These are phyloP conservation scores for Pyrenophora seminiperda DNA, from an alignment of 2,329 filamentous ascomycete genomes.

Conservation along the genomic window DNA sequence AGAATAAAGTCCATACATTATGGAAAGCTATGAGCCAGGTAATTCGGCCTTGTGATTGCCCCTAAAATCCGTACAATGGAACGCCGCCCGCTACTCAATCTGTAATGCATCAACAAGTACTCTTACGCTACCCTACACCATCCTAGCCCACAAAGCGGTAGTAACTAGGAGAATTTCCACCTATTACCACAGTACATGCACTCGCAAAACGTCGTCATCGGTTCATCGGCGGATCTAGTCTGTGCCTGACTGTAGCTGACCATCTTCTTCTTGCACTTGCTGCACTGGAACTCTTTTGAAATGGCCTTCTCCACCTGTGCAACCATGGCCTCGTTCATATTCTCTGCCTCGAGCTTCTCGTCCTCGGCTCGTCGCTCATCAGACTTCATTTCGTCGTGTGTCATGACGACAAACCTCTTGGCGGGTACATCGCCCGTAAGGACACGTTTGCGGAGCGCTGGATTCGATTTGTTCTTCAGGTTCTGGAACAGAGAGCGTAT, in stretches of 20 bases:
- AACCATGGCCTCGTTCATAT: slow-evolving; percentile 97
- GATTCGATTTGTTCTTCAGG: slow-evolving; percentile 89
- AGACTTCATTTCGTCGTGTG: slow-evolving; percentile 87
- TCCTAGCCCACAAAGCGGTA: no score
- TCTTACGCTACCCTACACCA: no score
- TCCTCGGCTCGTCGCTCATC: slow-evolving; percentile 79
- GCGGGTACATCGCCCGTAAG: slow-evolving; percentile 74
- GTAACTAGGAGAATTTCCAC: slow-evolving; percentile 53
- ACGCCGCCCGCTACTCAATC: no score
- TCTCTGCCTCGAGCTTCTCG: slow-evolving; percentile 79
- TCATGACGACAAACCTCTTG: slow-evolving; percentile 81
- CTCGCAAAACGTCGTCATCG: slow-evolving; percentile 65
- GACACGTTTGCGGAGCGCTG: slow-evolving; percentile 74
- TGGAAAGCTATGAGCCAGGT: no score
- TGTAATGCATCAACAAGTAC: no score
- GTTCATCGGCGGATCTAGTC: slow-evolving; percentile 93
- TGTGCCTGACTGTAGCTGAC: slow-evolving; percentile 97
- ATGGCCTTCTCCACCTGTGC: slow-evolving; percentile 90
- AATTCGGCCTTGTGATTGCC: no score
- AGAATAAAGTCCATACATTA: no score
- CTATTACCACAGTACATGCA: slow-evolving; percentile 58
- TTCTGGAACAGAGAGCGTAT: slow-evolving; percentile 93
- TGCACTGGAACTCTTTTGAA: slow-evolving; percentile 83
- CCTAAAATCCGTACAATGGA: no score
- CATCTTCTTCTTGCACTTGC: slow-evolving; percentile 90